Conservation (phyloP, 257 asterid species). For the Salvia miltiorrhiza region DNA sequence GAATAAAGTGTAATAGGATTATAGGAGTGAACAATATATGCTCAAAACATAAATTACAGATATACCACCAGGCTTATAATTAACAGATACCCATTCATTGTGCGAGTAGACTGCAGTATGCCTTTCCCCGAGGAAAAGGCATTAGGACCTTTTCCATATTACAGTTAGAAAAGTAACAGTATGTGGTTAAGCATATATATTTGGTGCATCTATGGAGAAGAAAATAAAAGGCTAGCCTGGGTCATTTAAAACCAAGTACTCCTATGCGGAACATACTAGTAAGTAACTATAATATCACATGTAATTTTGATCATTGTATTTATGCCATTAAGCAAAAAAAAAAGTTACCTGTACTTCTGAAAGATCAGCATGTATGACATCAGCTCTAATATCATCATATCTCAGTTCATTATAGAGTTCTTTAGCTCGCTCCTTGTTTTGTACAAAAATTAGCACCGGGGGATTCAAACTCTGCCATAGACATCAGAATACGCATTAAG, state of each 20-base stretch:
- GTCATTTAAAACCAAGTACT: background rate
- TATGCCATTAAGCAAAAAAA: background rate
- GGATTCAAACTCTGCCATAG: conserved; percentile 72
- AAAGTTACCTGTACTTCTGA: conserved; percentile 53
- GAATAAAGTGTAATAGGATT: background rate
- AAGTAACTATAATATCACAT: background rate
- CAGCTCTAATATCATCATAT: conserved; percentile 68
- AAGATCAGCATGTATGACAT: conserved; percentile 77
- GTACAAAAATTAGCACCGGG: conserved; percentile 80
- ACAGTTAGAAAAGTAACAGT: background rate
- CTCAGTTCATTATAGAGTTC: conserved; percentile 63
- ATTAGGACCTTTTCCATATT: background rate
- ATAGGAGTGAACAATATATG: background rate
- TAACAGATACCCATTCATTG: background rate
- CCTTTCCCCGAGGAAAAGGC: background rate
- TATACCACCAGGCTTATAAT: background rate
- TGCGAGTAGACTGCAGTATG: background rate
- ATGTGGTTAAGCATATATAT: background rate
- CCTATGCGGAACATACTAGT: background rate
- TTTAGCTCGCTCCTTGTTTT: conserved; percentile 85
- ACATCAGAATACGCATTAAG: background rate
- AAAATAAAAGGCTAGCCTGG: background rate
- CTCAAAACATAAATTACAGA: background rate
- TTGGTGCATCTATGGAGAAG: background rate
- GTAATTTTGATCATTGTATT: background rate